A percentile compares a stretch with the other conserved stretches of the same genome.
Evolutionary conservation across 306 rosid genomes (phyloP).

Genomic region (Prunus mira): DNA sequence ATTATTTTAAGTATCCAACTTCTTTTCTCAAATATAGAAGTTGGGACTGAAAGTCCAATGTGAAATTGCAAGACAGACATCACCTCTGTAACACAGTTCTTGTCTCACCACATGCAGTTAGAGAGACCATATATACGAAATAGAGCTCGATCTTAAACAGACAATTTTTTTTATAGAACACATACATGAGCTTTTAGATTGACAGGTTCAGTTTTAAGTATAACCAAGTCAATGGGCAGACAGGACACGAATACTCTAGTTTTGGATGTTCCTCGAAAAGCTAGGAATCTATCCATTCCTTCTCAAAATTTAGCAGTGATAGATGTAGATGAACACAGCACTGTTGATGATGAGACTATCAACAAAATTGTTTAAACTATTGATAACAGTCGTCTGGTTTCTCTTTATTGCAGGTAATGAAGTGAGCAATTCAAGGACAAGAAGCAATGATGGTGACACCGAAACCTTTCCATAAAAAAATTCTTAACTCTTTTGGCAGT

Average conservation of each 20-base stretch:
- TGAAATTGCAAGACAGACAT: neutral
- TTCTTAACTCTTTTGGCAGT: constrained; percentile 9
- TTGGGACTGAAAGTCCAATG: neutral
- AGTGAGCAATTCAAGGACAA: constrained; percentile 17
- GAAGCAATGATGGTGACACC: constrained; percentile 28
- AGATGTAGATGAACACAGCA: constrained; percentile 5
- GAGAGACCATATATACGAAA: neutral
- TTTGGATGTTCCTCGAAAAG: neutral
- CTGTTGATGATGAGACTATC: constrained; percentile 22
- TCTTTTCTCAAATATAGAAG: neutral
- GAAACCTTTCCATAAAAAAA: constrained; percentile 12
- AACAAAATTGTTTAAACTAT: constrained; percentile 24
- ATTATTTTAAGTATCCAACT: neutral
- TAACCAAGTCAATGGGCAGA: neutral
- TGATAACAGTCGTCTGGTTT: constrained; percentile 20
- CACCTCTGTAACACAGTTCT: neutral
- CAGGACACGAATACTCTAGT: neutral
- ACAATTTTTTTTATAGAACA: neutral
- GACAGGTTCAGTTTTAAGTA: neutral
- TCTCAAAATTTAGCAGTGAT: neutral
- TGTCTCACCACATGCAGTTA: neutral
- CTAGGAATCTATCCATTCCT: neutral
- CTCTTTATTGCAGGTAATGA: constrained; percentile 19
- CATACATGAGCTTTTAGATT: neutral
- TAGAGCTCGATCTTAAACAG: no score